Base-by-base conservation (phyloP, 2,329 filamentous ascomycete genomes). In the Diplodia mutila region DNA sequence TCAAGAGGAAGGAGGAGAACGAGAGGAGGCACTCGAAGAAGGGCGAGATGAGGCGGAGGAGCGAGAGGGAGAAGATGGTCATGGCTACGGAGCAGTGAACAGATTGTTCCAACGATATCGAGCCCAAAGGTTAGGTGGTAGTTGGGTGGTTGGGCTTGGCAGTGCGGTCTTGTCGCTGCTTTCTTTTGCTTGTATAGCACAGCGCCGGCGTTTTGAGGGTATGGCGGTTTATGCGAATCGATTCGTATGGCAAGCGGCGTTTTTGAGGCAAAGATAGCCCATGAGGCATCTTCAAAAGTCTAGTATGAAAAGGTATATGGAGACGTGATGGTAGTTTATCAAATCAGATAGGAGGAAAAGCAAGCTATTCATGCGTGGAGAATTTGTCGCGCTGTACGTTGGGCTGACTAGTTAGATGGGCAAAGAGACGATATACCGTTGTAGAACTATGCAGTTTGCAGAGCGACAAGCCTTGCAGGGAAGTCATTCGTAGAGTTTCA, bases 1-100 rank as follows among this genome's bases (percentile, higher is more conserved):
- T 97, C 78, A 97, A 97, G 88, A 86, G 92, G 73, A 89, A 89
- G 73, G 92, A 97, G 75, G 95, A 99, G 84, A 99, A 99, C 77
- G 92, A 97, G 80, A 87, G 95, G 72, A 93, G 92, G 79, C 94
- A 99, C 79, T 91, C 89, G 68, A 93, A 91, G 84, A 94, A 95
- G 84, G 90, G 92, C 73, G 88, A 90, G 73, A 84, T 90, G 78
- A 87, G 87, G 79, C 84, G 92, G 73, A 86, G 87, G 78, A 89
- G 88, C 71, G 93, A 97, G 82, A 88, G 95, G 76, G 93, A 98
- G 81, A 97, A 97, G 87, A 94, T 96, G 86, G 85, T 99, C 67
- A 77, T 98, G 77, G 89, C 89, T 39, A 83, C 81, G 25, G 88
- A 89, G 78, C 81, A 89, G 77, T 90, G 34, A 37, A n/a, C 16